A percentile compares a stretch with the other conserved stretches of the same genome.
Conservation (phyloP, 2,329 filamentous ascomycete species). For the Apiospora marii region DNA sequence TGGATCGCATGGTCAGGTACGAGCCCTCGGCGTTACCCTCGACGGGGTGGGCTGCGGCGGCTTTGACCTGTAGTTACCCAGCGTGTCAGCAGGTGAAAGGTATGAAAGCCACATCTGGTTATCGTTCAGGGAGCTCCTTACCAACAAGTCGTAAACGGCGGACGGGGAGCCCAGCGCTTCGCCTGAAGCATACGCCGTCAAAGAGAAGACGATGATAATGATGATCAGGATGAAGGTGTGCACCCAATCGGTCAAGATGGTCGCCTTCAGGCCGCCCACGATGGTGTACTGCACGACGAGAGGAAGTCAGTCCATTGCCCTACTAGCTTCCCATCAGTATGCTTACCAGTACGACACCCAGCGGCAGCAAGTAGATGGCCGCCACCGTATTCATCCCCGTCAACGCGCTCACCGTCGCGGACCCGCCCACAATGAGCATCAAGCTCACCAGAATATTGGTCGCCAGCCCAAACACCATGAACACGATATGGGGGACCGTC, state of each 20-base stretch:
- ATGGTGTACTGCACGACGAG: background rate
- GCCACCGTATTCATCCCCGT: constrained; percentile 81
- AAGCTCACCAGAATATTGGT: constrained; percentile 89
- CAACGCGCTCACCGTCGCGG: constrained; percentile 74
- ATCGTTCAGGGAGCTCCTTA: constrained; percentile 36
- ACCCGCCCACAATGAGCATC: constrained; percentile 87
- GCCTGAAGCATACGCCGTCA: constrained; percentile 81
- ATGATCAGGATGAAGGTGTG: constrained; percentile 87
- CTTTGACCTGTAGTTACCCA: constrained; percentile 48
- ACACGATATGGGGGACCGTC: constrained; percentile 72
- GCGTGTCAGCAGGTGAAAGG: background rate
- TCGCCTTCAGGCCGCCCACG: constrained; percentile 65
- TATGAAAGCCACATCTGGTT: too few relatives aligned
- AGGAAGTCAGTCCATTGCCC: background rate
- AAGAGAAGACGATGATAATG: constrained; percentile 85
- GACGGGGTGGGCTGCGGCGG: constrained; percentile 75
- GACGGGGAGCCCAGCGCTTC: constrained; percentile 76
- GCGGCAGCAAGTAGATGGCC: constrained; percentile 82
- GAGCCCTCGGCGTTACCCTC: constrained; percentile 81
- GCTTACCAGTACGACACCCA: constrained; percentile 85
- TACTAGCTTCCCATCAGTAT: constrained; percentile 32
- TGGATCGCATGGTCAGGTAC: constrained; percentile 86
- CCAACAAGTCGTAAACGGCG: constrained; percentile 80
- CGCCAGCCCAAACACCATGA: constrained; percentile 81
- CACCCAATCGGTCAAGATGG: constrained; percentile 85